Conservation (phyloP, 2,329 filamentous ascomycete genomes). For the Colletotrichum phormii region DNA sequence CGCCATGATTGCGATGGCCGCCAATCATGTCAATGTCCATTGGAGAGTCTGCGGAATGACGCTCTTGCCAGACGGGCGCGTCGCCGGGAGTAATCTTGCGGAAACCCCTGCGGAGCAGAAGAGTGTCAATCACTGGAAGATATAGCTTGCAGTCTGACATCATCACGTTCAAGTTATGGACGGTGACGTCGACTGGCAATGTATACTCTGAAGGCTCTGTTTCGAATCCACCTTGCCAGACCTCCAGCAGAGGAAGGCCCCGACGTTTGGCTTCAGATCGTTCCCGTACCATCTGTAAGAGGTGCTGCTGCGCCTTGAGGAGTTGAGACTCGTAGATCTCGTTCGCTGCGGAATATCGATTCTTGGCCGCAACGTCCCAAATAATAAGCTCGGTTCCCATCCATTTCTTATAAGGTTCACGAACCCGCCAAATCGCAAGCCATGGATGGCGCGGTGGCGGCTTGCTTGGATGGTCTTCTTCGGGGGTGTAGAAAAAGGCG, state of each 20-base stretch:
- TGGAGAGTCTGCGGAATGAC: constrained; percentile 26
- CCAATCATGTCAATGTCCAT: constrained; percentile 16
- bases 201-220: constrained; percentile 37
- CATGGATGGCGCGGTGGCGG: constrained; percentile 57
- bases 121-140: constrained; percentile 48
- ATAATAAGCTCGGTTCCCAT: constrained; percentile 61
- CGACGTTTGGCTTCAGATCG: constrained; percentile 45
- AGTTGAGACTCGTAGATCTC: constrained; percentile 50
- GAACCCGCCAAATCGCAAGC: constrained; percentile 61
- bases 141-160: constrained; percentile 45
- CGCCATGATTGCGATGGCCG: constrained; percentile 36
- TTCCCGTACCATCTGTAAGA: constrained; percentile 53
- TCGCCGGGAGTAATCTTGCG: constrained; percentile 41
- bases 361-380: constrained; percentile 58
- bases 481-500: constrained; percentile 62
- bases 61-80: background rate
- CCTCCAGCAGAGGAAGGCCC: constrained; percentile 48
- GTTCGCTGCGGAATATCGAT: constrained; percentile 39
- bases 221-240: constrained; percentile 59
- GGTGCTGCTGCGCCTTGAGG: constrained; percentile 56
- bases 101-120: constrained; percentile 52
- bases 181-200: constrained; percentile 56
- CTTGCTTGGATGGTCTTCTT: constrained; percentile 30
- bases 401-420: constrained; percentile 51
- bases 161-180: constrained; percentile 50